Evolutionary conservation across 1,139 yeast species (phyloP), one percentile per base, ranked within the genome.

Genomic region (Lodderomyces pseudojiufengensis): DNA sequence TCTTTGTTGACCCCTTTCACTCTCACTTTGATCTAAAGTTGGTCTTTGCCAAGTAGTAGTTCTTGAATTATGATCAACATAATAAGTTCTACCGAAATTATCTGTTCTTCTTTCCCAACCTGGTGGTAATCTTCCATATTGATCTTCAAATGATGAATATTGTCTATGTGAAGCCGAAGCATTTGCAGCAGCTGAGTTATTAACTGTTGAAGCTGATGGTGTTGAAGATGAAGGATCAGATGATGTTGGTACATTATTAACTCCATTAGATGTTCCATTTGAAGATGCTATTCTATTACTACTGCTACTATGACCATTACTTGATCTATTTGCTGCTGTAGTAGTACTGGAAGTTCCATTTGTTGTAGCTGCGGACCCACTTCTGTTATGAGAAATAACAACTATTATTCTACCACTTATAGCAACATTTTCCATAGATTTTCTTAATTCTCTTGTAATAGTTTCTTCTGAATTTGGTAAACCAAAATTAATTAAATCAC

Each of bases 91-190:
- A 23, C 98, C 98, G 52, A 88, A 85, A 57, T 88, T 88, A 60
- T 92, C 99, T 1, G 97, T 90, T 61, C 97, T 79, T 51, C 98
- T 80, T 63, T 92, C 99, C 98, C 98, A 92, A 3, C 99, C 99
- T 3, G 97, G 86, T 5, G 98, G 99, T 48, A 92, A 71, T 52
- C 97, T 75, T 33, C 99, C 99, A 51, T 81, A 79, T 57, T 92
- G 97, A 62, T 92, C 99, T 61, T 92, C 98, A 57, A 92, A 92
- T 2, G 97, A 86, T 2, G 95, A 84, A 51, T 80, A 83, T 49
- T 82, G 92, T 54, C 87, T 74, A 49, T 63, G 63, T 29, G 54
- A 44, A 21, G 53, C 24, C 3, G 57, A 42, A 3, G 52, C 46
- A 24, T n/a, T n/a, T n/a, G 52, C 40, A 8, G 57, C 40, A 15